These are phyloP conservation scores for Dothiorella sarmentorum DNA, from an alignment of 2,329 filamentous ascomycete species.

Conservation along the genomic window DNA sequence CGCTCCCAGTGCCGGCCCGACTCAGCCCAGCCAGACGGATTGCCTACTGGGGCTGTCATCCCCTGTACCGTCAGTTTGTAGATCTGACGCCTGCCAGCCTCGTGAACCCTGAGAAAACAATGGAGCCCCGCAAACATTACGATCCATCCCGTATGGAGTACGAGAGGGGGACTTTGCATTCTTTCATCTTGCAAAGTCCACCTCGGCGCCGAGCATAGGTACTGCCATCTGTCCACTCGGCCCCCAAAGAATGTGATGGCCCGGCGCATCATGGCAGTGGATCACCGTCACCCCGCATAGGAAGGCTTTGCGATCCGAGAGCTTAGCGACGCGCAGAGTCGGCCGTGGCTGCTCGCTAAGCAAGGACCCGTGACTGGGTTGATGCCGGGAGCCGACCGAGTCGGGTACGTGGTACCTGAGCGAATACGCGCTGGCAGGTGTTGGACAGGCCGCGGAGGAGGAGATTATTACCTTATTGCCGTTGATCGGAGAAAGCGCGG, in stretches of 20 bases:
- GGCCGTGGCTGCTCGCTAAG: not conserved
- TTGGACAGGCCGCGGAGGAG: not conserved
- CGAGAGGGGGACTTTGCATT: no score
- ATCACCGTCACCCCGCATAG: conserved; percentile 1
- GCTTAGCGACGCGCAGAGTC: not conserved
- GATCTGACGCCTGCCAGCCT: no score
- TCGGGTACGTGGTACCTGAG: not conserved
- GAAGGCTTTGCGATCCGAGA: conserved; percentile 6
- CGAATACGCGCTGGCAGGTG: conserved; percentile 1
- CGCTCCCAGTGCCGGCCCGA: not conserved
- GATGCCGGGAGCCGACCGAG: not conserved
- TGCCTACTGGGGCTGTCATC: not conserved
- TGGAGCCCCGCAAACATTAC: no score
- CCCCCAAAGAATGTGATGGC: no score
- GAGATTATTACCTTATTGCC: conserved; percentile 10
- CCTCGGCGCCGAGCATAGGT: no score
- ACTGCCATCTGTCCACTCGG: no score
- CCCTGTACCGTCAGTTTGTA: not conserved
- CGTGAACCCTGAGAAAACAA: no score
- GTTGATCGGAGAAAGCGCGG: not conserved
- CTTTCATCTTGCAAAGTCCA: no score
- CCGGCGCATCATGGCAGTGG: not conserved
- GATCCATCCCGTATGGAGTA: no score
- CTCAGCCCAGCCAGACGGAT: not conserved
- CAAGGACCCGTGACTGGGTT: not conserved